A percentile compares a stretch with the other conserved stretches of the same genome.
phyloP scores from a whole-genome alignment of 2,329 filamentous ascomycete species.

The Grosmannia penicillata region DNA sequence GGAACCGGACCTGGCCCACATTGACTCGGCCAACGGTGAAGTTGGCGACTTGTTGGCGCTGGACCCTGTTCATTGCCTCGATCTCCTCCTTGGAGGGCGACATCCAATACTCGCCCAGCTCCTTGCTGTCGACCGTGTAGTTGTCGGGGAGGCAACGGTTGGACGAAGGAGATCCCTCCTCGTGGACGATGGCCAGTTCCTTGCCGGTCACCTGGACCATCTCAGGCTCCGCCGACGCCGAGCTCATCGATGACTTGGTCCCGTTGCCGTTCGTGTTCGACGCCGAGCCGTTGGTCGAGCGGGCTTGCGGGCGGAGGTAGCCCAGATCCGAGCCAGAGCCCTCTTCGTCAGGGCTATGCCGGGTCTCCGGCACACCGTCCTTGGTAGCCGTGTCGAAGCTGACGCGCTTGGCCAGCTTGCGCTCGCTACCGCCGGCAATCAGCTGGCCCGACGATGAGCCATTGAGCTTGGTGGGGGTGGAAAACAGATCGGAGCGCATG shows the following conservation, averaged over 20 bases:
- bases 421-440: conserved; percentile 18
- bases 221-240: conserved; percentile 24
- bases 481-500: conserved; percentile 59
- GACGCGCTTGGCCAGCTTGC: conserved; percentile 67
- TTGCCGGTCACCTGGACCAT: conserved; percentile 60
- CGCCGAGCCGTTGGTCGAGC: conserved; percentile 23
- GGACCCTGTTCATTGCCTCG: conserved; percentile 61
- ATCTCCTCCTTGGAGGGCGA: conserved; percentile 61
- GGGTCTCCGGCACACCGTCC: conserved; percentile 16
- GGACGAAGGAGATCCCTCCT: conserved; percentile 32
- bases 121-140: conserved; percentile 18
- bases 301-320: conserved; percentile 38
- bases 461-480: conserved; percentile 41
- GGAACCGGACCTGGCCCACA: conserved; percentile 71
- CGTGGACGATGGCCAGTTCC: conserved; percentile 65
- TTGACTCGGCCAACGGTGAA: conserved; percentile 74
- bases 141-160: conserved; percentile 11
- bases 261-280: conserved; percentile 15
- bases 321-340: conserved; percentile 44
- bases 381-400: conserved; percentile 62
- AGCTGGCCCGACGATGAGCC: conserved; percentile 23
- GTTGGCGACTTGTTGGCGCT: conserved; percentile 57
- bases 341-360: conserved; percentile 1
- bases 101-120: conserved; percentile 70
- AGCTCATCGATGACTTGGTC: conserved; percentile 11